Percentiles rank a stretch among this genome's conserved stretches.
These are phyloP conservation scores for Diplosphaera chodatii DNA, from an alignment of 139 green algal species.

Conservation along the genomic window DNA sequence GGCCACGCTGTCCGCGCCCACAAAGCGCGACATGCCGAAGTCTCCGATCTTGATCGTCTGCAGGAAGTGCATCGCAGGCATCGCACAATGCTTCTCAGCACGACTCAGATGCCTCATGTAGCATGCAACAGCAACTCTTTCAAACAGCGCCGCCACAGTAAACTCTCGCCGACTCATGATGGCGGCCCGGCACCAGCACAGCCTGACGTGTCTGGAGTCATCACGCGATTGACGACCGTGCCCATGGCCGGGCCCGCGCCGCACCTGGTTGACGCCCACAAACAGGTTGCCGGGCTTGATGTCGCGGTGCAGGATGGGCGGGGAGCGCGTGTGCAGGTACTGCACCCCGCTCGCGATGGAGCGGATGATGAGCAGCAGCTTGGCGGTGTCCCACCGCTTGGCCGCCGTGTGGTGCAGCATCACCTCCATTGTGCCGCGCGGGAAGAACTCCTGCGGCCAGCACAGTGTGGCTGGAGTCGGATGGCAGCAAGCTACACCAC, in stretches of 20 bases:
- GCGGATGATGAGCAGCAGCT: conserved; percentile 24
- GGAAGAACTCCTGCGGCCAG: not conserved
- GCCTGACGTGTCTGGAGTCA: too few relatives aligned
- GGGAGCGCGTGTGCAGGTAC: conserved; percentile 23
- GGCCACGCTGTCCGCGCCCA: not conserved
- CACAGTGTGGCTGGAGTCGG: too few relatives aligned
- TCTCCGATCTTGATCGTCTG: conserved; percentile 56
- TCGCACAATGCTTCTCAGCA: too few relatives aligned
- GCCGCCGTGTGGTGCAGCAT: conserved; percentile 22
- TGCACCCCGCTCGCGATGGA: conserved; percentile 10
- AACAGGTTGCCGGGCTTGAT: conserved; percentile 41
- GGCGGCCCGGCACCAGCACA: too few relatives aligned
- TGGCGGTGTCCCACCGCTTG: conserved; percentile 24
- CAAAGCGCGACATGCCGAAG: conserved; percentile 43
- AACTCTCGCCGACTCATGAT: too few relatives aligned
- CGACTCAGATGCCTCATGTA: too few relatives aligned
- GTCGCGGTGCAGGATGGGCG: conserved; percentile 39
- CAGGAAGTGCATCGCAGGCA: too few relatives aligned
- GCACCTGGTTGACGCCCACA: not conserved
- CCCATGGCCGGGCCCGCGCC: too few relatives aligned
- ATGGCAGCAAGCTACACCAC: too few relatives aligned
- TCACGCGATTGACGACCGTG: too few relatives aligned
- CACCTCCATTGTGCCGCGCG: conserved; percentile 30
- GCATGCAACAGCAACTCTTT: too few relatives aligned
- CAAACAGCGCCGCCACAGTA: too few relatives aligned